Evolutionary conservation across 208 protist species (phyloP), one percentile per base, ranked within the genome.

Genomic region (Lotmaria passim): DNA sequence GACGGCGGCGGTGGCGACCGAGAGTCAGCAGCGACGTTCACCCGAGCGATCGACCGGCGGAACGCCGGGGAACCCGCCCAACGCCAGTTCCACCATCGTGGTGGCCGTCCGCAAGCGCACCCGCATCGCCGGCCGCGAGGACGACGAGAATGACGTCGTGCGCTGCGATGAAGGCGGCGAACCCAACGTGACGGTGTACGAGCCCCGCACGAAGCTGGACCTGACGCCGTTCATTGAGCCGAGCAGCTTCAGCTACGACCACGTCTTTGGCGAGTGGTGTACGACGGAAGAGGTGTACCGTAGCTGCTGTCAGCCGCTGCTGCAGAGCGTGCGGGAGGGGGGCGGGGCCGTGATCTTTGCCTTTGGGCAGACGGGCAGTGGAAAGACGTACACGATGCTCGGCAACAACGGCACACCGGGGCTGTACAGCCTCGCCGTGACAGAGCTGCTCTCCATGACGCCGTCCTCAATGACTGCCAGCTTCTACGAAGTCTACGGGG

Each of bases 361-460:
- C 21, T 99, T 98, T 87, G 98, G 98, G 7, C 97, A 99, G 75
- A 98, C 97, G 12, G 96, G 95, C 44, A 95, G 91, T 46, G 97
- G 97, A 31, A 98, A 98, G 82, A 97, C 80, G 56, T 83, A 85
- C 81, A 95, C 87, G 48, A 98, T 97, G 91, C 77, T 96, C 7
- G 93, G 95, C 17, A 64, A 56, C n/a, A 69, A 65, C 21, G 69
- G 64, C 39, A 61, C 50, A 14, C 79, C 78, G 0, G 96, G 97
- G 21, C 67, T 98, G 3, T 98, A 98, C 81, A 85, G 91, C 36
- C 82, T 98, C 31, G 95, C 96, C 14, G 88, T 96, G 24, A 77
- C 72, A 41, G 95, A 98, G 69, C 93, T 98, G 21, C 96, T 98
- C 31, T 70, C 70, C 28, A 80, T 86, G 77, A 73, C 92, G 14